Conservation (phyloP, 768 basidiomycete genomes). For the Termitomyces sp. region DNA sequence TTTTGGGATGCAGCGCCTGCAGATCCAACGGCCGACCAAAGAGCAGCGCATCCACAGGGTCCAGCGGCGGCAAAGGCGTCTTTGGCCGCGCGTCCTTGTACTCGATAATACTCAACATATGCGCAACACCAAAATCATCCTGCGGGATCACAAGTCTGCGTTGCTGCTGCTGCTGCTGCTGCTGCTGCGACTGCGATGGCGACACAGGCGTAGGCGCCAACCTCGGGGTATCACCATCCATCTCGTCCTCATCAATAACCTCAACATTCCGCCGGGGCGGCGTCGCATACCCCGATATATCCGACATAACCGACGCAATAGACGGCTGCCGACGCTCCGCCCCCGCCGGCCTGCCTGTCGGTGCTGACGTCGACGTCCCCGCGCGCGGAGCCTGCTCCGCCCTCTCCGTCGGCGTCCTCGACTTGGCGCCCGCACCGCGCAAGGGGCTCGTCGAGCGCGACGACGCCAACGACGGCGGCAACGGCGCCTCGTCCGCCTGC, state of each 20-base stretch:
- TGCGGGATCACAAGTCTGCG: slow-evolving; percentile 50
- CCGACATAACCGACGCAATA: slow-evolving; percentile 70
- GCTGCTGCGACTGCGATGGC: no score
- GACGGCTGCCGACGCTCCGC: slow-evolving; percentile 54
- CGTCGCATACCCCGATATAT: slow-evolving; percentile 48
- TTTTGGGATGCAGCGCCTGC: slow-evolving; percentile 60
- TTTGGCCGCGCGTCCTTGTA: slow-evolving; percentile 41
- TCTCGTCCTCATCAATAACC: slow-evolving; percentile 15
- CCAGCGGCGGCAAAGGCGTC: slow-evolving; percentile 28
- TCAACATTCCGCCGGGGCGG: slow-evolving; percentile 17
- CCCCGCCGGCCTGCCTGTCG: slow-evolving; percentile 20
- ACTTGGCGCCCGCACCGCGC: slow-evolving; percentile 25
- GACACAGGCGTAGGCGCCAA: slow-evolving; percentile 25
- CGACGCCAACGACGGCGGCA: not conserved
- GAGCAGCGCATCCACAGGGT: slow-evolving; percentile 67
- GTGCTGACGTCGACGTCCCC: slow-evolving; percentile 30
- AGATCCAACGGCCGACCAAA: slow-evolving; percentile 64
- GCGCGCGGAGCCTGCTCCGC: slow-evolving; percentile 5
- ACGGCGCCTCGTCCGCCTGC: not conserved
- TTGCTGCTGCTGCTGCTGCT: slow-evolving; percentile 14
- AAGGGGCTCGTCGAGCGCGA: slow-evolving; percentile 30
- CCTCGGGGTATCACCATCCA: slow-evolving; percentile 21
- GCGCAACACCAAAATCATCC: slow-evolving; percentile 81
- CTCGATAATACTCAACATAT: slow-evolving; percentile 89
- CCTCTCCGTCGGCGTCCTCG: slow-evolving; percentile 9